Evolutionary conservation across 2,329 filamentous ascomycete species (phyloP), one percentile per base, ranked within the genome.

Genomic region (Claviceps maximensis): DNA sequence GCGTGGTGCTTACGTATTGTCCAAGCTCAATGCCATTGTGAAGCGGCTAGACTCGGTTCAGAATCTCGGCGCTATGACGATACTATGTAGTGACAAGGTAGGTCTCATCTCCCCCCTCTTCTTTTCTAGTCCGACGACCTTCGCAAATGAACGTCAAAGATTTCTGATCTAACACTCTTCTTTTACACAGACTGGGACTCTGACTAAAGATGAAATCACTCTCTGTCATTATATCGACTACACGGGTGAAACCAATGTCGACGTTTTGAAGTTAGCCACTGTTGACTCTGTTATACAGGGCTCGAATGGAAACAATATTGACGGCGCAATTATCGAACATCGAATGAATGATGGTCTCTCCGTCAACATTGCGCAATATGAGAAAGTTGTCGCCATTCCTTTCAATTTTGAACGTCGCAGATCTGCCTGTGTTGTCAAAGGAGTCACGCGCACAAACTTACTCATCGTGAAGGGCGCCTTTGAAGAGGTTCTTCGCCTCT

Each of bases 11-110:
- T 59, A 58, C 15, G 49, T 61, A 1, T 41, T 65, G 1, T 63
- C 62, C 46, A 62, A 61, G 55, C 67, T 68, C 59, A 65, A 67
- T 59, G 63, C 65, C 38, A 61, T 72, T 50, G 65, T 66, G 48
- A 62, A 62, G 55, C 59, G 71, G 53, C 63, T 63, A 33, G 60
- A 65, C 54, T 61, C 60, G 10, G 60, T 65, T 10, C 62, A 65
- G 51, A 63, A 63, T 38, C 51, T 65, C 1, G 63, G 62, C 13
- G 62, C 63, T 29, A 65, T 65, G 60, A 58, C 61, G 5, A 55
- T 65, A 10, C 56, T 65, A 1, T 65, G 62, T 53, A 64, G 63
- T 48, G 62, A 65, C 46, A 65, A 65, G 59, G 60, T 60, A 55
- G 27, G 40, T n/a, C 10, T 1, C n/a, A n/a, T n/a, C 21, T 33